Evolutionary conservation across 2,329 filamentous ascomycete species (phyloP).

Genomic region (Nemania abortiva): DNA sequence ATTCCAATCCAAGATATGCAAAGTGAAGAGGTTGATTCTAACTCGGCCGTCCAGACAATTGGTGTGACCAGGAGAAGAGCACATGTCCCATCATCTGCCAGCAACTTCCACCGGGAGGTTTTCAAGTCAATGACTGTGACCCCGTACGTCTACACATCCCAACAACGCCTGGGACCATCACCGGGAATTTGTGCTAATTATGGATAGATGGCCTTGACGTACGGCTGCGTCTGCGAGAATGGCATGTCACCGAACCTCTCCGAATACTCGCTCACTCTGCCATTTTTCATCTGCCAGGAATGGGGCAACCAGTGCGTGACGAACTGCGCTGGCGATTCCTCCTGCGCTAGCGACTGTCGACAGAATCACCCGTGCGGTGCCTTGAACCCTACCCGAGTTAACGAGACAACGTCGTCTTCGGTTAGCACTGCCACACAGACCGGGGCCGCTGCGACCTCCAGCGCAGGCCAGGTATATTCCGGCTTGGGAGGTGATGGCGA

Average conservation of each 20-base stretch:
- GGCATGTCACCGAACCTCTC: conserved; percentile 76
- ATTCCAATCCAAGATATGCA: neutral
- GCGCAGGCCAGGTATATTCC: conserved; percentile 53
- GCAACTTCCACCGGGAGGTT: conserved; percentile 65
- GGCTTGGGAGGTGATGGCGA: conserved; percentile 46
- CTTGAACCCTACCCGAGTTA: conserved; percentile 69
- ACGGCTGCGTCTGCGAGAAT: conserved; percentile 78
- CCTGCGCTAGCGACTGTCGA: conserved; percentile 72
- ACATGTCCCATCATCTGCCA: conserved; percentile 80
- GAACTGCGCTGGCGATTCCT: conserved; percentile 66
- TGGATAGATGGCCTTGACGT: conserved; percentile 69
- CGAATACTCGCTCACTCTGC: conserved; percentile 82
- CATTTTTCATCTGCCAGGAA: conserved; percentile 80
- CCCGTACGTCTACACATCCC: conserved; percentile 60
- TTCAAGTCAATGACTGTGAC: conserved; percentile 74
- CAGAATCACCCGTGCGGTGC: conserved; percentile 80
- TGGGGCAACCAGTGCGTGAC: conserved; percentile 77
- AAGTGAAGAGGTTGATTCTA: conserved; percentile 30
- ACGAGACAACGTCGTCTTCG: conserved; percentile 63
- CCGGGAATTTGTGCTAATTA: conserved; percentile 30
- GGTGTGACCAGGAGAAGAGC: conserved; percentile 73
- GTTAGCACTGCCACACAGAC: conserved; percentile 55
- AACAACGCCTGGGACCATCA: neutral
- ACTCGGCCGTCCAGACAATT: conserved; percentile 57
- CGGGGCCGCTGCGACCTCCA: conserved; percentile 50